Evolutionary conservation across 2,329 filamentous ascomycete genomes (phyloP).

Genomic region (Aureobasidium mangrovei): DNA sequence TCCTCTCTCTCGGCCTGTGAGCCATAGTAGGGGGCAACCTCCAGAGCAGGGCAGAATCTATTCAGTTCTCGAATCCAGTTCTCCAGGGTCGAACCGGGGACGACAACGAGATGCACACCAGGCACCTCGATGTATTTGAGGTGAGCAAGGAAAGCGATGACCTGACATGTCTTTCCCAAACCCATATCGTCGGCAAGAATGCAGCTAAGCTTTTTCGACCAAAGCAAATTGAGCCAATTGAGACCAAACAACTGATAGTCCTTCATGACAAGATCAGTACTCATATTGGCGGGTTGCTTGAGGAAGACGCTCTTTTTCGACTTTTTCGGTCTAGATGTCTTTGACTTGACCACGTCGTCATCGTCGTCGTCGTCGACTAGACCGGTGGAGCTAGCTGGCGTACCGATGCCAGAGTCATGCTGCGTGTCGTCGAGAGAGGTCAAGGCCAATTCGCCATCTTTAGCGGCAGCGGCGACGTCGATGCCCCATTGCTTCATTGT

Average conservation of each 20-base stretch:
- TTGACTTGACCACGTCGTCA: conserved; percentile 29
- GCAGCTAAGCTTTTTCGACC: conserved; percentile 68
- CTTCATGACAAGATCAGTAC: conserved; percentile 68
- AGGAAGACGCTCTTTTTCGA: conserved; percentile 40
- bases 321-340: conserved; percentile 20
- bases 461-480: conserved; percentile 52
- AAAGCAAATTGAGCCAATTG: conserved; percentile 87
- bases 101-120: conserved; percentile 77
- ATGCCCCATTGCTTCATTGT: conserved; percentile 62
- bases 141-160: conserved; percentile 84
- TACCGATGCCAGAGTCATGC: conserved; percentile 61
- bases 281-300: conserved; percentile 69
- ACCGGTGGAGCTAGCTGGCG: conserved; percentile 39
- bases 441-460: conserved; percentile 52
- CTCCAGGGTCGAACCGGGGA: conserved; percentile 86
- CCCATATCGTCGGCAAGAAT: conserved; percentile 98
- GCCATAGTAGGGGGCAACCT: conserved; percentile 66
- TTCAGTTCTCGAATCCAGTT: conserved; percentile 93
- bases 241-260: conserved; percentile 90
- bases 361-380: conserved; percentile 26
- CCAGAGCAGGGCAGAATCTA: conserved; percentile 70
- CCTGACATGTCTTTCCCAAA: conserved; percentile 87
- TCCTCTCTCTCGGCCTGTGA: conserved; percentile 56
- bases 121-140: conserved; percentile 59
- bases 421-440: conserved; percentile 42